Evolutionary conservation across 257 asterid genomes (phyloP).

Genomic region (Penstemon barbatus): DNA sequence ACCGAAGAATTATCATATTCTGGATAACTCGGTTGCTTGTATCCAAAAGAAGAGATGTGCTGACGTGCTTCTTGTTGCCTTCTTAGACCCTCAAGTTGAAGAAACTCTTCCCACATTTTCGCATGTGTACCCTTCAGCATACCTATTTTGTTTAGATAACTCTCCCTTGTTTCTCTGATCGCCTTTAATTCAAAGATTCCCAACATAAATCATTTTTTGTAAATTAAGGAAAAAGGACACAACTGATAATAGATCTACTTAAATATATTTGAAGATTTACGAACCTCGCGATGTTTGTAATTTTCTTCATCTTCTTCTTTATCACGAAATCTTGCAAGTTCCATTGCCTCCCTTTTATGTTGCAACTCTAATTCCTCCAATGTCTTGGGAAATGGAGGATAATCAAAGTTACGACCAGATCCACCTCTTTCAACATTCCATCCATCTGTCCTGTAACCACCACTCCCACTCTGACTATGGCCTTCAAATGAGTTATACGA

Average conservation of each 20-base stretch:
- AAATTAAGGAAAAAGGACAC: slow-evolving; percentile 16
- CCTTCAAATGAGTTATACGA: slow-evolving; percentile 60
- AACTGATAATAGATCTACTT: not conserved
- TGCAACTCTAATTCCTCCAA: slow-evolving; percentile 80
- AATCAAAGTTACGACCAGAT: slow-evolving; percentile 52
- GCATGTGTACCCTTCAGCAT: slow-evolving; percentile 64
- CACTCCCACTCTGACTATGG: slow-evolving; percentile 60
- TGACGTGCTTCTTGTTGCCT: slow-evolving; percentile 58
- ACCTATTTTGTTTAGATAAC: slow-evolving; percentile 57
- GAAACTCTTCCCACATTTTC: slow-evolving; percentile 82
- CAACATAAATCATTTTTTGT: slow-evolving; percentile 14
- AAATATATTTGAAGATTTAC: slow-evolving; percentile 21
- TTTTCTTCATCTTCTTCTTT: slow-evolving; percentile 97
- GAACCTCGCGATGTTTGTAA: slow-evolving; percentile 86
- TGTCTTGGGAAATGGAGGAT: slow-evolving; percentile 54
- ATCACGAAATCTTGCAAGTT: slow-evolving; percentile 83
- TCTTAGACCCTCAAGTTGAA: slow-evolving; percentile 64
- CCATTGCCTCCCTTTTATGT: slow-evolving; percentile 74
- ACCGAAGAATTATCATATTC: slow-evolving; percentile 57
- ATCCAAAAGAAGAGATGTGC: slow-evolving; percentile 52
- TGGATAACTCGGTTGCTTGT: slow-evolving; percentile 48
- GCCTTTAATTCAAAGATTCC: slow-evolving; percentile 51
- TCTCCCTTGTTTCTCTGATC: slow-evolving; percentile 69
- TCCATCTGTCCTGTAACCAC: slow-evolving; percentile 60
- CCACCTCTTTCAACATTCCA: slow-evolving; percentile 69